Base-by-base conservation (phyloP, 116 monocot species). In the Dioscorea cayenensis region DNA sequence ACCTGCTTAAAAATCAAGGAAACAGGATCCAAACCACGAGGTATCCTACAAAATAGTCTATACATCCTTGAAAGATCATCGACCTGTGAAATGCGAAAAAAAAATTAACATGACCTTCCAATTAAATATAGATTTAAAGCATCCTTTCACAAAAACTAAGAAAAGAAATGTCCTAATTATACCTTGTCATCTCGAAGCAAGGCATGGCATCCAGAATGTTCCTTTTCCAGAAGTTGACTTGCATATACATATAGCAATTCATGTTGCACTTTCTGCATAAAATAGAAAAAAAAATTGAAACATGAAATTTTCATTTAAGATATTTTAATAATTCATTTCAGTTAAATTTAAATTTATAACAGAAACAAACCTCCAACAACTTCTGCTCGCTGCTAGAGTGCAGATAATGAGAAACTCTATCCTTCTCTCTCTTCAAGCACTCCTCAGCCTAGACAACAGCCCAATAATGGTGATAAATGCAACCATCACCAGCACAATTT, bases 1-100 rank as follows among this genome's bases (percentile, higher is more conserved):
- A 94, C 99, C 81, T 87, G 86, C 73, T 94, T 99, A 76, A 99
- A 99, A 73, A 87, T 91, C 37, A 74, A 79, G 67, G 99, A 86
- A 77, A 99, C 84, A 70, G 99, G 99, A 29, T 99, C 99, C 21
- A 99, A 70, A 14, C 99, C 99, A 76, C 73, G 79, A 66, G 80
- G 80, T 68, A 99, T 87, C 84, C 76, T 87, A 74, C 72, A 84
- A 73, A 94, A 99, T 35, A 99, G 84, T 67, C 99, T 83, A 66
- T 81, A 99, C 99, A 99, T 91, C 66, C 99, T 89, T 77, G 99
- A 94, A 19, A 99, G 86, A 71, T 99, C 99, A 63, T 99, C 89
- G 64, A 94, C 94, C 99, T 99, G 67, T 23, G 9, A 16, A 55
- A 50, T 14, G 25, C 3, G 32, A 32, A 32, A 32, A 32, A 48